Base-by-base conservation (phyloP, 129 eudicot genomes). In the Arctium lappa region DNA sequence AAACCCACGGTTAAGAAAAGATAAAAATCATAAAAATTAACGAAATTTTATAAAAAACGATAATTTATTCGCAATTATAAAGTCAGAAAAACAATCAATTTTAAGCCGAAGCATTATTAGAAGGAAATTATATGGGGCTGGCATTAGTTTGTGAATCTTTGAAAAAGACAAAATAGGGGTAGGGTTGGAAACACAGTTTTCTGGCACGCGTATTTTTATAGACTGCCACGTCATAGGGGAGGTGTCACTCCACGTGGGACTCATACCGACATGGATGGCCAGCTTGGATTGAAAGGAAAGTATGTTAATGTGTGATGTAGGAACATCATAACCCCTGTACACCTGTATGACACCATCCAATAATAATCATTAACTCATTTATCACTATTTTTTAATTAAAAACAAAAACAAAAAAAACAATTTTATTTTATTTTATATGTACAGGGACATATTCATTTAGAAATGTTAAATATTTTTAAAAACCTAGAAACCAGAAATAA, bases 211-310 rank as follows among this genome's bases (percentile, higher is more conserved):
- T 79, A 84, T 79, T 84, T 31, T 84, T 31, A 84, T 3, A n/a
- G 56, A 63, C 68, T 40, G 72, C 75, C 83, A 84, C 80, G 83
- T 79, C 83, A 79, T 46, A 18, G 3, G 79, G 32, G 33, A 36
- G 78, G 30, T 40, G 86, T 83, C 73, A 63, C 68, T 79, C 87
- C 83, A 84, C 80, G 87, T 84, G 87, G 65, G 76, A 79, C 87
- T 72, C 76, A 1, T 79, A 62, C 87, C 71, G 87, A 79, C 83
- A 84, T 84, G 87, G 80, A 42, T 62, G 68, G 62, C 83, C 87
- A 84, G 83, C 76, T 79, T 63, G 87, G 83, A 79, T 29, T 3
- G 83, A 78, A 78, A 78, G 62, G 11, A 29, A 78, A 78, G 83
- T 62, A 40, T 29, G 7, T 7, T 62, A 37, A 78, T 79, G 60